Evolutionary conservation across 2,329 filamentous ascomycete species (phyloP).

Genomic region (Rhytidhysteron rufulum): DNA sequence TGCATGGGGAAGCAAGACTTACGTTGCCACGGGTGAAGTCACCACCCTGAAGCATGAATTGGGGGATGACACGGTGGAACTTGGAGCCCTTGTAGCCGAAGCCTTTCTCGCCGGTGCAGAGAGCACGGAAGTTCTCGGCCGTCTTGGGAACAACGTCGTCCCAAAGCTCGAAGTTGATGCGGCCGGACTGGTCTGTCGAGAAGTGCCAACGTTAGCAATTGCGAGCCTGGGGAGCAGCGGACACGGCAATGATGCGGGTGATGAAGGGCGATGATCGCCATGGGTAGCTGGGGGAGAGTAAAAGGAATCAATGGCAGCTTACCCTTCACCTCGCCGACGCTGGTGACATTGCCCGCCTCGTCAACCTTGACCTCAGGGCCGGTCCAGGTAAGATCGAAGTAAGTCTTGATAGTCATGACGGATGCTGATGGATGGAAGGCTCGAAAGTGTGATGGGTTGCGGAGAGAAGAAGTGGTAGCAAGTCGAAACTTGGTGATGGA

Average conservation of each 20-base stretch:
- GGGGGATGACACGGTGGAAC: conserved; percentile 92
- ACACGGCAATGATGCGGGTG: conserved; percentile 3
- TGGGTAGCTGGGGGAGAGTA: conserved; percentile 7
- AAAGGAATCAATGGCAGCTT: conserved; percentile 38
- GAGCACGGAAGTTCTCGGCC: conserved; percentile 94
- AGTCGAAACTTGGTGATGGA: conserved; percentile 32
- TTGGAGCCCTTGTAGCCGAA: conserved; percentile 94
- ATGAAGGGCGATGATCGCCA: conserved; percentile 14
- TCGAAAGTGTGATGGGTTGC: conserved; percentile 43
- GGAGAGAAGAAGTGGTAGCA: conserved; percentile 20
- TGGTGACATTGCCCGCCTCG: conserved; percentile 50
- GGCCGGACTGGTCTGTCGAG: conserved; percentile 69
- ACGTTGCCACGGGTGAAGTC: conserved; percentile 69
- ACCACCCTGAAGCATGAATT: conserved; percentile 96
- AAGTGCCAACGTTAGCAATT: conserved; percentile 16
- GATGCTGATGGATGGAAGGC: conserved; percentile 62
- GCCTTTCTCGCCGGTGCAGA: conserved; percentile 89
- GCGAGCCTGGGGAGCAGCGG: too few relatives aligned
- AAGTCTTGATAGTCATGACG: conserved; percentile 74
- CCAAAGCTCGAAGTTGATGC: conserved; percentile 84
- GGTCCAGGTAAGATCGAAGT: conserved; percentile 69
- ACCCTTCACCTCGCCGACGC: conserved; percentile 53
- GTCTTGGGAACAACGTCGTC: conserved; percentile 79
- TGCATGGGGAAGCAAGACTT: too few relatives aligned
- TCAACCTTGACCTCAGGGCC: conserved; percentile 66